Base-by-base conservation (phyloP, 2,329 filamentous ascomycete species). In the Stagonosporopsis rhizophila region DNA sequence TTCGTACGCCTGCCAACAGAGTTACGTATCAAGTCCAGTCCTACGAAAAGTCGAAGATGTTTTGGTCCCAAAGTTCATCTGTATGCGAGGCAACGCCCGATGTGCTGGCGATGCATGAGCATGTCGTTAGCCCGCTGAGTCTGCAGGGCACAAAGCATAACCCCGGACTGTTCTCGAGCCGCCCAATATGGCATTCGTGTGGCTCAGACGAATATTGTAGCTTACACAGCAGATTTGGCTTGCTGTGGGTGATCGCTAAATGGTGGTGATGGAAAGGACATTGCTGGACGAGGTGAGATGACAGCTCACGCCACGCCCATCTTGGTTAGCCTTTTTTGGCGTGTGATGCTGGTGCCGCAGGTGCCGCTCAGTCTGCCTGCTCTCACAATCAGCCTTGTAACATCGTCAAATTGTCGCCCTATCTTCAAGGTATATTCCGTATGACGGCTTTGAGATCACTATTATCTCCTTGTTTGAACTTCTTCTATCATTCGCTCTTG, bases 101-200 rank as follows among this genome's bases (percentile, higher is more conserved):
- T 53, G 50, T 27, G 50, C 41, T 53, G 50, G 50, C 50, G 35
- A 23, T 53, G 50, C 50, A 53, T 52, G 35, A 40, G 25, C 15
- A 46, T 39, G 8, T 39, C 32, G 34, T 37, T 46, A 52, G 49
- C 35, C 20, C 32, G 49, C 35, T 11, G 19, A 34, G 6, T 7
- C 20, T 46, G 49, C 42, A 38, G 41, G 28, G n/a, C n/a, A 14
- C 20, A 30, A 25, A 11, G 44, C 35, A 34, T 34, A 8, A n/a
- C 17, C 8, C 39, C 11, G 14, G 14, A n/a, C 22, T 14, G 11
- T 7, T n/a, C 19, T 23, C n/a, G 19, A 23, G 17, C 20, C 9
- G 19, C 12, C 19, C 17, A 8, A 20, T 22, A 9, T 19, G 11
- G 37, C 37, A 17, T 23, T 22, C 17, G 11, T 28, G 27, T 28